Conservation (phyloP, 2,329 filamentous ascomycete species). For the Colletotrichum spinosum region DNA sequence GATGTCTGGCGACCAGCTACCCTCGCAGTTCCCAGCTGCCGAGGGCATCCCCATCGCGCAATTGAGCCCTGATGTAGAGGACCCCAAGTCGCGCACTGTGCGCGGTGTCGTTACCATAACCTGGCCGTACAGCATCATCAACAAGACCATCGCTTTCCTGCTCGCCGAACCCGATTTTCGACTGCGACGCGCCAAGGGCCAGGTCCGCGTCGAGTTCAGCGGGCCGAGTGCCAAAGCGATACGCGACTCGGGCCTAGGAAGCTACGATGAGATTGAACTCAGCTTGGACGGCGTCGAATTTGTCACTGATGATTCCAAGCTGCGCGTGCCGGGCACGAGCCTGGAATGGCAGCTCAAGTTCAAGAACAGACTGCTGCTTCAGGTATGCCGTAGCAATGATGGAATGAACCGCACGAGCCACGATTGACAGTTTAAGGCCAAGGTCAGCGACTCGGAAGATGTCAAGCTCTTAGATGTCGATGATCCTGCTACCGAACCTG, state of each 20-base stretch:
- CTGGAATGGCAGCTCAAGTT: slow-evolving; percentile 72
- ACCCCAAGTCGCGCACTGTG: slow-evolving; percentile 59
- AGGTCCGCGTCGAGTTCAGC: slow-evolving; percentile 82
- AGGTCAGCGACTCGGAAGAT: slow-evolving; percentile 59
- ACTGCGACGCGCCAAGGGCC: slow-evolving; percentile 79
- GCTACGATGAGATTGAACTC: slow-evolving; percentile 81
- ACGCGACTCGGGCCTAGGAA: slow-evolving; percentile 75
- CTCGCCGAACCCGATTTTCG: slow-evolving; percentile 88
- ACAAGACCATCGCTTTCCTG: slow-evolving; percentile 78
- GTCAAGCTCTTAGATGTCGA: slow-evolving; percentile 66
- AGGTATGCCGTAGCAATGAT: slow-evolving; percentile 47
- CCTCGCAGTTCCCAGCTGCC: slow-evolving; percentile 37
- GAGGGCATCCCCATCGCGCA: slow-evolving; percentile 64
- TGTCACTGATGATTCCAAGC: slow-evolving; percentile 62
- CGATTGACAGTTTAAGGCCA: slow-evolving; percentile 48
- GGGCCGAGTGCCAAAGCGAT: slow-evolving; percentile 78
- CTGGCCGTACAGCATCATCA: slow-evolving; percentile 91
- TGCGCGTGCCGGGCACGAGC: slow-evolving; percentile 61
- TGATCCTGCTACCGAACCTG: slow-evolving; percentile 46
- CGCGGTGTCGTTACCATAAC: slow-evolving; percentile 83
- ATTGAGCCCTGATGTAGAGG: slow-evolving; percentile 60
- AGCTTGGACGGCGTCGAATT: slow-evolving; percentile 77
- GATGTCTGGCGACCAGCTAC: slow-evolving; percentile 34
- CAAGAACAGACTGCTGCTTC: slow-evolving; percentile 59
- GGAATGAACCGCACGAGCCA: no score